phyloP scores from a whole-genome alignment of 495 filamentous ascomycete genomes.

The Immersiella caudata region DNA sequence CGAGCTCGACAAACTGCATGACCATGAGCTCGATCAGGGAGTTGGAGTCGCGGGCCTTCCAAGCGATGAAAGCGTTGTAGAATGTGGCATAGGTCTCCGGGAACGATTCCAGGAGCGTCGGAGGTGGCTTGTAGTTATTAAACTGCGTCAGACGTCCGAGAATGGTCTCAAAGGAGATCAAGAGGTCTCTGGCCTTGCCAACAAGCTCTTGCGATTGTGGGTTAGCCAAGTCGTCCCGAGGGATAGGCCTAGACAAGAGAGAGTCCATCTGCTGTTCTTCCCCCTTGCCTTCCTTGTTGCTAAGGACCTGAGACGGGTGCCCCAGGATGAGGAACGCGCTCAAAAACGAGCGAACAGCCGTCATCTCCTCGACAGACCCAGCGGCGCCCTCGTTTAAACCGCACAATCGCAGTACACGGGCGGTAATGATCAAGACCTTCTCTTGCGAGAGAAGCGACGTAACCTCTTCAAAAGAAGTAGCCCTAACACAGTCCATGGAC shows the following conservation, averaged over 20 bases:
- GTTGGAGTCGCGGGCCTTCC: conserved; percentile 90
- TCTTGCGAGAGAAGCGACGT: conserved; percentile 76
- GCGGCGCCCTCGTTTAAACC: conserved; percentile 71
- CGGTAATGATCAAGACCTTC: conserved; percentile 68
- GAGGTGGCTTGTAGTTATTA: conserved; percentile 61
- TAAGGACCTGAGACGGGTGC: conserved; percentile 88
- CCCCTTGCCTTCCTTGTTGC: conserved; percentile 71
- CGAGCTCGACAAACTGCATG: conserved; percentile 90
- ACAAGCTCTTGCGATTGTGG: conserved; percentile 75
- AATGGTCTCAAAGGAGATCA: conserved; percentile 80
- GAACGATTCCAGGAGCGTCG: conserved; percentile 61
- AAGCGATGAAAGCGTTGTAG: conserved; percentile 88
- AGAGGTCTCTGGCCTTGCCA: conserved; percentile 80
- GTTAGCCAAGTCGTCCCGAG: conserved; percentile 57
- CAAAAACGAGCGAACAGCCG: conserved; percentile 84
- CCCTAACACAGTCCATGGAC: conserved; percentile 71
- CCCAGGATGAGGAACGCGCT: conserved; percentile 92
- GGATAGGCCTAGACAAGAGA: conserved; percentile 49
- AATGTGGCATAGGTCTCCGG: conserved; percentile 78
- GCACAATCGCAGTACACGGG: conserved; percentile 73
- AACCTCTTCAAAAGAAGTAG: conserved; percentile 81
- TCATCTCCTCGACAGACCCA: conserved; percentile 71
- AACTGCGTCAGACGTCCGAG: conserved; percentile 56
- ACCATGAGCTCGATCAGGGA: conserved; percentile 93
- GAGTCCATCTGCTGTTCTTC: conserved; percentile 70